These are phyloP conservation scores for Diplodia corticola DNA, from an alignment of 2,329 filamentous ascomycete species.

Conservation along the genomic window DNA sequence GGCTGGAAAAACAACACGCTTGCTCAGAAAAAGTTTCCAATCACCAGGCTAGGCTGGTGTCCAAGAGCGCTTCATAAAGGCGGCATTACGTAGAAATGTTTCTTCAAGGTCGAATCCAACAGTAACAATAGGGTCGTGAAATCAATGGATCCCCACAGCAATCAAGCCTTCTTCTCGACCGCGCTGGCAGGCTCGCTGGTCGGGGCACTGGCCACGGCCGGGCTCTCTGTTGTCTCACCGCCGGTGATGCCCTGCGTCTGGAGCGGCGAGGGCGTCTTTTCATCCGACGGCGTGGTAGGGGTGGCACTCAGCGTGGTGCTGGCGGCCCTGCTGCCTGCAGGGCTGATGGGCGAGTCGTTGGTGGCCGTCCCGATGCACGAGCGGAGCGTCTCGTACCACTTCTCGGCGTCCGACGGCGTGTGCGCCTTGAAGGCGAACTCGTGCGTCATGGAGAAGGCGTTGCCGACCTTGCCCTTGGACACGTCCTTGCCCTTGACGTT, in stretches of 20 bases:
- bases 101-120: background rate
- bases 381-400: conserved; percentile 78
- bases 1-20: background rate
- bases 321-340: conserved; percentile 39
- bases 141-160: background rate
- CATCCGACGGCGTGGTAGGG: conserved; percentile 21
- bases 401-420: conserved; percentile 73
- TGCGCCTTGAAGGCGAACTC: conserved; percentile 89
- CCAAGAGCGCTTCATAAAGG: background rate
- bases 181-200: conserved; percentile 28
- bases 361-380: conserved; percentile 56
- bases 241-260: conserved; percentile 37
- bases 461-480: conserved; percentile 71
- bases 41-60: background rate
- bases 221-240: conserved; percentile 25
- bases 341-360: conserved; percentile 40
- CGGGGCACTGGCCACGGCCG: background rate
- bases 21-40: background rate
- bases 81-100: background rate
- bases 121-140: background rate
- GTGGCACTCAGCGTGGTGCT: conserved; percentile 27
- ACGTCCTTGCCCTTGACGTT: conserved; percentile 93
- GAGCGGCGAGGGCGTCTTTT: conserved; percentile 30
- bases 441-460: conserved; percentile 75
- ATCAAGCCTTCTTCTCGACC: conserved; percentile 32